phyloP scores from a whole-genome alignment of 2,329 filamentous ascomycete species.

The Trichocomaceae sp. region DNA sequence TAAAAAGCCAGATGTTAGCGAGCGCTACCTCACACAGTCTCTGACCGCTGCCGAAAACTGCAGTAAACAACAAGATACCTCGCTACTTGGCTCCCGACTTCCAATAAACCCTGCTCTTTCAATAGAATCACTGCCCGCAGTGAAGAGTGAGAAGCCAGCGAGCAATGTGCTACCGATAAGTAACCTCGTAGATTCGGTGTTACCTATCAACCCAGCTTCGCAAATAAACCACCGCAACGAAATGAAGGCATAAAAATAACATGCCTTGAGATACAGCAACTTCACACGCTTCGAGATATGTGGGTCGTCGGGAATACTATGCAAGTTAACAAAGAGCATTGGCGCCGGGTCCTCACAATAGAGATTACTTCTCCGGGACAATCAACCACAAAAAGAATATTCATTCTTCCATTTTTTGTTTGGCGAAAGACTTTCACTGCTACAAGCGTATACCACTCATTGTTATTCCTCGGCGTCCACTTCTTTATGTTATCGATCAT shows the following conservation, averaged over 20 bases:
- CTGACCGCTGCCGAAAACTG: conserved; percentile 11
- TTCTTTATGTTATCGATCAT: neutral
- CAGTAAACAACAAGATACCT: neutral
- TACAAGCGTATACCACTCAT: neutral
- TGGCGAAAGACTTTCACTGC: neutral
- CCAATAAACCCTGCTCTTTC: conserved; percentile 15
- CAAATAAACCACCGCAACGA: neutral
- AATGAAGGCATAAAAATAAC: neutral
- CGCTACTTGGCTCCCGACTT: conserved; percentile 5
- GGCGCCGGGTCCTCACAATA: too few species aligned
- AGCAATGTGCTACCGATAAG: conserved; percentile 14
- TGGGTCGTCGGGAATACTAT: too few species aligned
- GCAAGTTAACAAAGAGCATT: too few species aligned
- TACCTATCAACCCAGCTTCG: conserved; percentile 30
- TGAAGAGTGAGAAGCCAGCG: conserved; percentile 12
- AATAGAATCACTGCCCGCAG: neutral
- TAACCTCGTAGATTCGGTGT: conserved; percentile 25
- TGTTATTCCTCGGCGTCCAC: neutral
- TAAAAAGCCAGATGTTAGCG: neutral
- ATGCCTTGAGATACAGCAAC: neutral
- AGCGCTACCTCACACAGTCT: neutral
- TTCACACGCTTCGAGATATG: too few species aligned
- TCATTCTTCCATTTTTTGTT: neutral
- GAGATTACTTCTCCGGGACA: too few species aligned
- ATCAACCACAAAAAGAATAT: neutral